These are phyloP conservation scores for Hemileccinum rubropunctum DNA, from an alignment of 768 basidiomycete genomes.

Conservation along the genomic window DNA sequence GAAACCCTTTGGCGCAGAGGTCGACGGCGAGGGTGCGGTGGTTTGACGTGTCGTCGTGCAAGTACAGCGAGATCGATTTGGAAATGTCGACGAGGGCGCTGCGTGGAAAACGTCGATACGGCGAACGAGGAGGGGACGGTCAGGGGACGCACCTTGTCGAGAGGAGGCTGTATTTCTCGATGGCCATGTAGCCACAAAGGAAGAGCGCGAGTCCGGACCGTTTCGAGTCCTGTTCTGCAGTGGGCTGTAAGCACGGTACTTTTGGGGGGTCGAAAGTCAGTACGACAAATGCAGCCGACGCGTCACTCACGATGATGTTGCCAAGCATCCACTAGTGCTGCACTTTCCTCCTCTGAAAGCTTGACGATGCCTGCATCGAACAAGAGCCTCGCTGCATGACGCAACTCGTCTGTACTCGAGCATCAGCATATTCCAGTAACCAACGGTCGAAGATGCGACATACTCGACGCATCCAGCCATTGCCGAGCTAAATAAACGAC, in stretches of 20 bases:
- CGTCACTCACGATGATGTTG: slow-evolving; percentile 54
- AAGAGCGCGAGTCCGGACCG: slow-evolving; percentile 70
- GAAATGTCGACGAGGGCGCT: slow-evolving; percentile 72
- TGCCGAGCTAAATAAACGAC: slow-evolving; percentile 67
- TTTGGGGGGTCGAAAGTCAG: slow-evolving; percentile 8
- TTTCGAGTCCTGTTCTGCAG: slow-evolving; percentile 55
- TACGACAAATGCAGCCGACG: neutral
- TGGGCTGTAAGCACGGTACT: slow-evolving; percentile 65
- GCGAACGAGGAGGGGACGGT: neutral
- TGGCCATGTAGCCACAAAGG: slow-evolving; percentile 78
- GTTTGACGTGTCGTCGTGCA: slow-evolving; percentile 68
- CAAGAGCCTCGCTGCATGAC: slow-evolving; percentile 70
- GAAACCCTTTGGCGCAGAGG: slow-evolving; percentile 86
- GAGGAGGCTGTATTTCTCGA: slow-evolving; percentile 75
- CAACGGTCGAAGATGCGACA: slow-evolving; percentile 13
- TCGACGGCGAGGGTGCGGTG: slow-evolving; percentile 81
- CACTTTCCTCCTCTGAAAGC: slow-evolving; percentile 66
- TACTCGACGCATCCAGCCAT: slow-evolving; percentile 79
- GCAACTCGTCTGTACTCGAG: slow-evolving; percentile 56
- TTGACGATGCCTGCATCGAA: slow-evolving; percentile 74
- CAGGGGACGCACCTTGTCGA: slow-evolving; percentile 54
- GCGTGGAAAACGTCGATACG: neutral
- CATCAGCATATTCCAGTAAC: slow-evolving; percentile 6
- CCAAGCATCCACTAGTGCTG: slow-evolving; percentile 56
- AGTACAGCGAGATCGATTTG: slow-evolving; percentile 73